Evolutionary conservation across 441 rosid species (phyloP), one percentile per base, ranked within the genome.

Genomic region (Pelargonium australe): DNA sequence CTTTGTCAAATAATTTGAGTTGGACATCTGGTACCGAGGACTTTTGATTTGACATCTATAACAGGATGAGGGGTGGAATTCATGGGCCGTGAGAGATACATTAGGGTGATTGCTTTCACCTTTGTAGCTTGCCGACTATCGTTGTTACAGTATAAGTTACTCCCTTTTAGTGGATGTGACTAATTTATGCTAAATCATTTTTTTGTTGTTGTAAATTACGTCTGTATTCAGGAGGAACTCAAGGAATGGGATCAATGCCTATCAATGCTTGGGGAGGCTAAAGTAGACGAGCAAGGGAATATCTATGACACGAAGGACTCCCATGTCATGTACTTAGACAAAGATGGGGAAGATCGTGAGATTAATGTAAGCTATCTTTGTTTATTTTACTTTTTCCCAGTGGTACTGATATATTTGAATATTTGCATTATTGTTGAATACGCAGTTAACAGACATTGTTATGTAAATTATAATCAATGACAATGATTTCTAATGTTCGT

Each of bases 241-340:
- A 94, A 88, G 77, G 99, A 94, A 77, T 91, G 99, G 99, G 97
- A 94, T 75, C 96, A 91, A 73, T 91, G 99, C 74, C 83, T 94
- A 7, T 75, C 70, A 67, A 91, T 88, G 92, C 87, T 91, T 10
- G 94, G 97, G 14, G 99, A 89, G 19, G 96, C 89, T 7, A 89
- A 86, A 78, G 90, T 89, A 70, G 99, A 88, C 81, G 96, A 91
- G 63, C 84, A 82, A 68, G 96, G 97, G 67, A 84, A 82, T 79
- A 91, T 86, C 6, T 85, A 80, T 69, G 97, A 86, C 63, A 75
- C 85, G n/a, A 88, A 88, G 77, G 94, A 87, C 76, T 78, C 72
- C 71, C 88, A 71, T 78, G 74, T 78, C 34, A 79, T 91, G 77
- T 85, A 86, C 77, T 84, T 88, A 19, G 96, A 91, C 75, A 91